Evolutionary conservation across 257 asterid genomes (phyloP).

Genomic region (Schizonepeta tenuifolia): DNA sequence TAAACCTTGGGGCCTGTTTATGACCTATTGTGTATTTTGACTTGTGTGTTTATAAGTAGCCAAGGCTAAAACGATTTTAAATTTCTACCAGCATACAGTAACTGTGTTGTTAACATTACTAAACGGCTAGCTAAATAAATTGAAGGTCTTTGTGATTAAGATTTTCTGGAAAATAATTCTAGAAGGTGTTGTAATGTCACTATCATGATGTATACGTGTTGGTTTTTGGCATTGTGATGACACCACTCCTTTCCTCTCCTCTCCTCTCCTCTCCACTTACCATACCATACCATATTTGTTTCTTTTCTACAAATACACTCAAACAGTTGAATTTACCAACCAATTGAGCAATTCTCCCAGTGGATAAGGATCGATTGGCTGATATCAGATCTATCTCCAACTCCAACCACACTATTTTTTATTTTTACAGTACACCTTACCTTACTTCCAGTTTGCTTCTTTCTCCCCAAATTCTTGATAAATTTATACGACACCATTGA

Average conservation of each 20-base stretch:
- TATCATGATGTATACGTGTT: conserved; percentile 25
- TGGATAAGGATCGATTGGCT: conserved; percentile 55
- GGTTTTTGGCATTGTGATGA: neutral
- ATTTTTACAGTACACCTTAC: neutral
- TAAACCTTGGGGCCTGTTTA: neutral
- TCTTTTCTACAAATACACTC: neutral
- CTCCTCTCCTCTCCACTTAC: conserved; percentile 15
- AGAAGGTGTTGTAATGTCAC: conserved; percentile 37
- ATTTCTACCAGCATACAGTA: too few relatives aligned
- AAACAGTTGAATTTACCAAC: conserved; percentile 23
- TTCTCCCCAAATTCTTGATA: conserved; percentile 9
- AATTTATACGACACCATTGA: too few relatives aligned
- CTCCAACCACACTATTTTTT: neutral
- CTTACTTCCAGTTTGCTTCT: neutral
- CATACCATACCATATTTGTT: neutral
- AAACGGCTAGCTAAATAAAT: too few relatives aligned
- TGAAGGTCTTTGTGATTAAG: neutral
- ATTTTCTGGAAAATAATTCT: neutral
- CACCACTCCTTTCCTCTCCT: neutral
- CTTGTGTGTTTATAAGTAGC: neutral
- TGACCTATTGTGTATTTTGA: neutral
- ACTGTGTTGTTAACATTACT: too few relatives aligned
- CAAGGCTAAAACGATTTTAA: neutral
- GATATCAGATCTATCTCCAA: conserved; percentile 14
- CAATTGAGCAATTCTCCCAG: neutral